These are phyloP conservation scores for Saitozyma sp. DNA, from an alignment of 768 basidiomycete species.

Conservation along the genomic window DNA sequence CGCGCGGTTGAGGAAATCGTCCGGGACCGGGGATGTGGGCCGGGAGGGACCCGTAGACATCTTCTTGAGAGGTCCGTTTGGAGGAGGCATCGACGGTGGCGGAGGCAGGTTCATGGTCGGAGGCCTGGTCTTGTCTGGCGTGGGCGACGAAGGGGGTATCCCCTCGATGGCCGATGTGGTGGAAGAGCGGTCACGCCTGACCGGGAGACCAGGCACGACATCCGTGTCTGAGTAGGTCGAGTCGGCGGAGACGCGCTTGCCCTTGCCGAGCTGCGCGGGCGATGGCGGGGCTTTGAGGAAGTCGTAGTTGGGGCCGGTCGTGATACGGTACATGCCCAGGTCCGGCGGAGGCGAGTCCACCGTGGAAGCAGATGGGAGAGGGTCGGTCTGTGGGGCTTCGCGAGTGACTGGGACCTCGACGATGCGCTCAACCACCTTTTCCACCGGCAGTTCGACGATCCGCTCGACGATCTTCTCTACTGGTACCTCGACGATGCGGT, in stretches of 20 bases:
- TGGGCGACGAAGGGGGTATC: constrained; percentile 23
- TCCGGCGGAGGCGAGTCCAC: constrained; percentile 29
- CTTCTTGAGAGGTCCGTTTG: constrained; percentile 66
- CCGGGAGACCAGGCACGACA: constrained; percentile 20
- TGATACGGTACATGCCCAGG: constrained; percentile 41
- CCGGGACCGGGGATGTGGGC: constrained; percentile 88
- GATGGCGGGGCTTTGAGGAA: constrained; percentile 51
- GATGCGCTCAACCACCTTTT: constrained; percentile 41
- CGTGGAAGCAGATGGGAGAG: constrained; percentile 16
- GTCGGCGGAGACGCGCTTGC: constrained; percentile 23
- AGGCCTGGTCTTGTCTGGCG: constrained; percentile 30
- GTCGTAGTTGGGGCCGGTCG: constrained; percentile 46
- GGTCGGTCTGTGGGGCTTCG: constrained; percentile 25
- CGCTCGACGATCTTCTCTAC: constrained; percentile 40
- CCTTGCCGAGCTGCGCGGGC: constrained; percentile 16
- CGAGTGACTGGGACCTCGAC: constrained; percentile 30
- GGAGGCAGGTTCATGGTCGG: constrained; percentile 51
- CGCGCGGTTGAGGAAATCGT: constrained; percentile 87
- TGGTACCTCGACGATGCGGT: constrained; percentile 29
- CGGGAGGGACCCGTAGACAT: constrained; percentile 79
- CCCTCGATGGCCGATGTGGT: constrained; percentile 26
- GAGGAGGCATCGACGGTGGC: constrained; percentile 51
- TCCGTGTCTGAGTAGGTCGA: constrained; percentile 9
- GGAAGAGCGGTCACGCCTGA: constrained; percentile 1
- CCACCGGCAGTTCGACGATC: constrained; percentile 38